These are phyloP conservation scores for Monilinia fructicola DNA, from an alignment of 2,329 filamentous ascomycete species.

Conservation along the genomic window DNA sequence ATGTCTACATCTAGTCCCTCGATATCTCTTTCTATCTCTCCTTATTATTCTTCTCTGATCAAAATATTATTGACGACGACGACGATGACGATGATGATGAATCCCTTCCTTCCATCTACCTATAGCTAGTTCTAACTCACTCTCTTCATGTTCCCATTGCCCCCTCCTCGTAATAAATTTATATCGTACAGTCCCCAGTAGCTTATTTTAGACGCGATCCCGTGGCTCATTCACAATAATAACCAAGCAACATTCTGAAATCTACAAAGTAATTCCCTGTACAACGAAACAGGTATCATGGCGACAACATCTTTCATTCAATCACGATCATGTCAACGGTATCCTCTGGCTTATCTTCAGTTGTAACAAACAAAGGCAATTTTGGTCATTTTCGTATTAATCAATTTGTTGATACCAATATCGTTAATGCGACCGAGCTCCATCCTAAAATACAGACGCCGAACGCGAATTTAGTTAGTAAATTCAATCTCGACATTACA, in stretches of 20 bases:
- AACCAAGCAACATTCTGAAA: slow-evolving; percentile 4
- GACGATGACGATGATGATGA: too few species aligned
- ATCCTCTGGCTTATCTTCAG: slow-evolving; percentile 29
- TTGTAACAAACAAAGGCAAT: slow-evolving; percentile 26
- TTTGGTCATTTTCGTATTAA: slow-evolving; percentile 28
- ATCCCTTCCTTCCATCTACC: too few species aligned
- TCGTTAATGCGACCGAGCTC: slow-evolving; percentile 25
- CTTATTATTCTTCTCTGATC: too few species aligned
- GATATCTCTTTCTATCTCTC: too few species aligned
- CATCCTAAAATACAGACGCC: slow-evolving; percentile 25
- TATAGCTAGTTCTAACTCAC: too few species aligned
- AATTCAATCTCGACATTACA: slow-evolving; percentile 19
- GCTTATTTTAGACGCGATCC: slow-evolving; percentile 20
- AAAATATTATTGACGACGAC: too few species aligned
- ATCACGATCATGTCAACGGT: slow-evolving; percentile 36
- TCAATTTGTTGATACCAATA: slow-evolving; percentile 30
- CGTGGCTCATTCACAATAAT: not conserved
- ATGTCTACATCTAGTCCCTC: too few species aligned
- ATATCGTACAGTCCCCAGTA: too few species aligned
- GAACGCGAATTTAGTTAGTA: slow-evolving; percentile 21
- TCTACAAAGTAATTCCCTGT: slow-evolving; percentile 15
- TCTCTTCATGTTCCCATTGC: too few species aligned
- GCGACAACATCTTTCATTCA: slow-evolving; percentile 30
- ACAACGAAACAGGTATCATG: slow-evolving; percentile 31
- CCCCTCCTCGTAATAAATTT: too few species aligned